Base-by-base conservation (phyloP, 2,329 filamentous ascomycete species). In the Pseudonectria buxi region DNA sequence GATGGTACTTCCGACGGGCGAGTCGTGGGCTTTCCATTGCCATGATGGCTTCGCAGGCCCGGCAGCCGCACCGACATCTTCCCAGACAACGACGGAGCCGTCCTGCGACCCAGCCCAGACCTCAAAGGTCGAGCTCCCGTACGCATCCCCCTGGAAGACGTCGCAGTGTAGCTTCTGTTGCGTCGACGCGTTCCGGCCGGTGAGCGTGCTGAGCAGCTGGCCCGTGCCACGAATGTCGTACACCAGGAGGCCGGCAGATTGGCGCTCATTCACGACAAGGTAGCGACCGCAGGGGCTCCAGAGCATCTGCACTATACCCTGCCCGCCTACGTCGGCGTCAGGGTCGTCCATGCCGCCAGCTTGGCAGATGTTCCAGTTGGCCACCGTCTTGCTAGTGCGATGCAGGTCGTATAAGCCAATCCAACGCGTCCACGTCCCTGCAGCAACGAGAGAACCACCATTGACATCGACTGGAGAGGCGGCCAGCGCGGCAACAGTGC, bases 271-370 rank as follows among this genome's bases (percentile, higher is more conserved):
- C 30, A 81, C 62, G n/a, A 76, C 58, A 14, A 82, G 62, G 50
- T 82, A 82, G 26, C 74, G 64, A 6, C 77, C 78, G 43, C 77
- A 81, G 0, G 71, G 69, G 43, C 76, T 81, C 78, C 78, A 82
- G 4, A 66, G 45, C 1, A 71, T 68, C 56, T 82, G 76, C 10
- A 69, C 60, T 14, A 82, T 76, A 35, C 82, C 84, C 41, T 74
- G 70, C 24, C 83, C 80, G 10, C 70, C 69, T 43, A 78, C 63
- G 12, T 55, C 59, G 18, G 61, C 58, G 3, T 32, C 35, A 15
- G 53, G 56, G 10, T 49, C 60, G 47, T 71, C 74, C 36, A 74
- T 71, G 16, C 74, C 72, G 10, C 72, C 75, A 33, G 74, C 72
- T 27, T 74, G 71, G n/a, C 70, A 67, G 37, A 87, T 62, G 35